Percentiles rank a stretch among this genome's conserved stretches.
Evolutionary conservation across 768 basidiomycete genomes (phyloP).

Genomic region (Cantharellus anzutake): DNA sequence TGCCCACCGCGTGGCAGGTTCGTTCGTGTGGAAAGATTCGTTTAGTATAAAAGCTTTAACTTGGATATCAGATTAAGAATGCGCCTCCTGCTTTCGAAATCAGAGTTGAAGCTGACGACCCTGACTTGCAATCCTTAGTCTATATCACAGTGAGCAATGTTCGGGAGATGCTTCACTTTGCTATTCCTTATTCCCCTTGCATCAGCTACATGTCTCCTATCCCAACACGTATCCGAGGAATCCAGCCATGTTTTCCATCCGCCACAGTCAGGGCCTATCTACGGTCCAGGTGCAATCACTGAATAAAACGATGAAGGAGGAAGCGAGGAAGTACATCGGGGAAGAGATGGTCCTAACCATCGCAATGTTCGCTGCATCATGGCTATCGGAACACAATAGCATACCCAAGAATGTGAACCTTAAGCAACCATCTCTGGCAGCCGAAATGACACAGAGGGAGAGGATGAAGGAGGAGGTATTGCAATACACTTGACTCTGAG

Average conservation of each 20-base stretch:
- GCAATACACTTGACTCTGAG: conserved; percentile 1
- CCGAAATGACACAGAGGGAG: conserved; percentile 60
- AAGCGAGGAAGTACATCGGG: conserved; percentile 46
- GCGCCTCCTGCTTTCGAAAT: conserved; percentile 56
- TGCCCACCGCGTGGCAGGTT: background rate
- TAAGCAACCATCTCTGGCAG: conserved; percentile 43
- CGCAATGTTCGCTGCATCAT: background rate
- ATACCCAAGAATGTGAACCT: conserved; percentile 32
- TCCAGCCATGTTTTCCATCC: conserved; percentile 38
- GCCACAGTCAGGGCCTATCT: conserved; percentile 43
- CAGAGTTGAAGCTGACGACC: conserved; percentile 45
- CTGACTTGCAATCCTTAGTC: conserved; percentile 34
- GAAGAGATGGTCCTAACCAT: conserved; percentile 49
- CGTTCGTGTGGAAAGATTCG: background rate
- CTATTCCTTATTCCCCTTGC: background rate
- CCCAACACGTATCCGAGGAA: conserved; percentile 65
- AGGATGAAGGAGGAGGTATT: conserved; percentile 39
- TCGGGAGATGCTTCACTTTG: too few species aligned
- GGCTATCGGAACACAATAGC: conserved; percentile 30
- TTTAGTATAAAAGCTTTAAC: background rate
- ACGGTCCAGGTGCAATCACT: conserved; percentile 38
- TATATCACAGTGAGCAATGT: conserved; percentile 25
- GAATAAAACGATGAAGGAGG: conserved; percentile 37
- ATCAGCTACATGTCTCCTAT: conserved; percentile 43
- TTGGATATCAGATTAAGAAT: background rate